Evolutionary conservation across 768 basidiomycete genomes (phyloP), one percentile per base, ranked within the genome.

Genomic region (Psilocybe sp.): DNA sequence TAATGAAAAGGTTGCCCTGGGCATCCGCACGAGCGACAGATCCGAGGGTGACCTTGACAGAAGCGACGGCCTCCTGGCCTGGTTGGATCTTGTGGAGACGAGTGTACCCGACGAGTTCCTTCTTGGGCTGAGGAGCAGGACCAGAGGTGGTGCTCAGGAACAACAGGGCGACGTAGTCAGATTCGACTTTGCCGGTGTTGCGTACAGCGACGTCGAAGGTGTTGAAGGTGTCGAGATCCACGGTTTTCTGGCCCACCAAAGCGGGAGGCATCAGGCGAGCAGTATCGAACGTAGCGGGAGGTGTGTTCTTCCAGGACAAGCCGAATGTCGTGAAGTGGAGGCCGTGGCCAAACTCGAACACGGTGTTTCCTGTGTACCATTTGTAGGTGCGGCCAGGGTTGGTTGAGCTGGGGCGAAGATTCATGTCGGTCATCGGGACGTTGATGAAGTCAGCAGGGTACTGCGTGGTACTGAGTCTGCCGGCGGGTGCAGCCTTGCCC

Each of bases 351-450:
- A 80, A 81, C 47, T 74, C 71, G 58, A 72, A 79, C 15, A 80
- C 68, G n/a, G 79, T 74, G 13, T 69, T 68, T 12, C 72, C 78
- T 18, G 67, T 69, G 65, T 73, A 81, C 80, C 80, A 84, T 53
- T 74, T 79, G 64, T 82, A 82, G 8, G 80, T 81, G 32, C 80
- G 71, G 10, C 80, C 80, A 0, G 81, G 80, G 54, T 72, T 78
- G 41, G 67, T 68, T 28, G 63, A 54, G 56, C 69, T 74, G 6
- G 80, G 77, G 16, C 76, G 79, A 34, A 82, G 62, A 2, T 60
- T 67, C 80, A 83, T 83, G 63, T 83, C 76, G 5, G 80, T 81
- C 80, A 82, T 81, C 1, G 69, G 68, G 14, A 82, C 68, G 47
- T 73, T 59, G 13, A 73, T 68, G 59, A 77, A 82, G 52, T 59